Conservation (phyloP, 2,329 filamentous ascomycete genomes). For the Neopestalotiopsis rosae region DNA sequence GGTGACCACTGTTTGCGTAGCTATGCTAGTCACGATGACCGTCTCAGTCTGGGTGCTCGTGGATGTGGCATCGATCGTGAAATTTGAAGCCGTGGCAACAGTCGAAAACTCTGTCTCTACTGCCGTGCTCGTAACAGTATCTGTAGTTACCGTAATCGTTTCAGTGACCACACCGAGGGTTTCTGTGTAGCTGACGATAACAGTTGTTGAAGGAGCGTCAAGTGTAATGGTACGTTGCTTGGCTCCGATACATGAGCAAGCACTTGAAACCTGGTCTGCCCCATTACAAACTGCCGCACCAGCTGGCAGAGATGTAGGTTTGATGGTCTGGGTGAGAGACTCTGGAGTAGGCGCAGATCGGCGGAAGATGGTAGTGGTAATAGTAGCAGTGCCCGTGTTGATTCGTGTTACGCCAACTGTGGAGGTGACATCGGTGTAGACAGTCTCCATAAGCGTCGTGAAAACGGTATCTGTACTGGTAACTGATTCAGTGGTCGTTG, state of each 20-base stretch:
- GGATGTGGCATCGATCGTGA: slow-evolving; percentile 1
- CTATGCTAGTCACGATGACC: background rate
- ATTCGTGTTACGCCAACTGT: background rate
- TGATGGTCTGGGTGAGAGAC: background rate
- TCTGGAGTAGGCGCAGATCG: background rate
- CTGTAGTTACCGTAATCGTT: background rate
- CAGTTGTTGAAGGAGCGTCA: background rate
- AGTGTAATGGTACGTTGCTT: background rate
- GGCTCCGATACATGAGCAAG: background rate
- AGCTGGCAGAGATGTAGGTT: background rate
- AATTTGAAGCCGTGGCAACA: background rate
- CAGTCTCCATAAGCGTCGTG: background rate
- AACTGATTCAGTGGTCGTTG: background rate
- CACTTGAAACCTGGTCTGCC: background rate
- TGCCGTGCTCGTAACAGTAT: background rate
- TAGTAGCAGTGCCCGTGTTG: background rate
- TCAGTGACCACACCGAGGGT: background rate
- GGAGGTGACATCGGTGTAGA: background rate
- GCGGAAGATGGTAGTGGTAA: slow-evolving; percentile 1
- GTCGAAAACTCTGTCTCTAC: background rate
- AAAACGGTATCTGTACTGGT: slow-evolving; percentile 5
- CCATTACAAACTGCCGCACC: background rate
- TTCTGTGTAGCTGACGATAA: background rate
- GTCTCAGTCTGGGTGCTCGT: slow-evolving; percentile 6
- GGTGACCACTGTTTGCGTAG: background rate